Percentiles rank a stretch among this genome's conserved stretches.
Conservation (phyloP, 129 eudicot species). For the Centaurea solstitialis region DNA sequence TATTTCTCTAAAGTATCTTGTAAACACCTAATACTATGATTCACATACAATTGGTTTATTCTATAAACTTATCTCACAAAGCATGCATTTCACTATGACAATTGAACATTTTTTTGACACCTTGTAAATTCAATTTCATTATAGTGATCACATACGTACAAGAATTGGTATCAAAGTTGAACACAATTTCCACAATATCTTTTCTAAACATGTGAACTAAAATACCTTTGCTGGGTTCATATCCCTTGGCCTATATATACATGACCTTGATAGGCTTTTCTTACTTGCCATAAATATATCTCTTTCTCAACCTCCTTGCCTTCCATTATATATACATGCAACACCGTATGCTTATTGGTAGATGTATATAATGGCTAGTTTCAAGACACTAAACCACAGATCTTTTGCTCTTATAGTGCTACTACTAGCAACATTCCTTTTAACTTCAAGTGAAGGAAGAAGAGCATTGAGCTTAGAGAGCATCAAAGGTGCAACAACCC, state of each 20-base stretch:
- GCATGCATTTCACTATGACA: too few relatives aligned
- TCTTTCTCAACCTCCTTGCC: background rate
- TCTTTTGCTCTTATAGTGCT: constrained; percentile 16
- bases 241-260: constrained; percentile 31
- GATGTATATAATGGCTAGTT: background rate
- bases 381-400: constrained; percentile 11
- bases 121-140: background rate
- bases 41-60: background rate
- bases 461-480: constrained; percentile 22
- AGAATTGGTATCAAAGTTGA: constrained; percentile 31
- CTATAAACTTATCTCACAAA: too few relatives aligned
- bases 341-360: background rate
- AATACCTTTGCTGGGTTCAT: background rate
- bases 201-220: constrained; percentile 22
- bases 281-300: constrained; percentile 26
- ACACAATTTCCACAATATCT: constrained; percentile 9
- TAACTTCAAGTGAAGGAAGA: constrained; percentile 37
- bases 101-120: background rate
- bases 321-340: constrained; percentile 8
- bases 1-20: too few relatives aligned
- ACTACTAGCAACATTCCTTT: constrained; percentile 25
- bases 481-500: constrained; percentile 4
- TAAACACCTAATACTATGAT: too few relatives aligned
- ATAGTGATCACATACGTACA: background rate
- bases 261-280: constrained; percentile 13